Evolutionary conservation across 1,284 basidiomycete species (phyloP).

Genomic region (Abortiporus biennis): DNA sequence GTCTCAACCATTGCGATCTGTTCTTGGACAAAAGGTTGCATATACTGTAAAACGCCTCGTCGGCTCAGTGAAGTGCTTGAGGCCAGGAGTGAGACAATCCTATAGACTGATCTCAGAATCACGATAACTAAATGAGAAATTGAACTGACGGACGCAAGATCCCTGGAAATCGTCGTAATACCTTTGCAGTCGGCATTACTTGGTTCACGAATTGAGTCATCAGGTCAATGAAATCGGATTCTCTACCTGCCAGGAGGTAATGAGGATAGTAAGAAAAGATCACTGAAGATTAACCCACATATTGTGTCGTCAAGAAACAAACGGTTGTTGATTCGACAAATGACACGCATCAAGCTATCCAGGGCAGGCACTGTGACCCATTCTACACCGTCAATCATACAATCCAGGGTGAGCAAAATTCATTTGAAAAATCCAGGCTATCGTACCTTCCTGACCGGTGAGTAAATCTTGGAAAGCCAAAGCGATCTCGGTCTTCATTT

Average conservation of each 20-base stretch:
- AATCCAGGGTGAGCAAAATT: no score
- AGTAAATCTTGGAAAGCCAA: constrained; percentile 24
- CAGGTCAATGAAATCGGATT: constrained; percentile 30
- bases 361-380: constrained; percentile 15
- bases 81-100: no score
- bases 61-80: no score
- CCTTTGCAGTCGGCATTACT: constrained; percentile 23
- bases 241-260: constrained; percentile 20
- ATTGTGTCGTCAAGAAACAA: constrained; percentile 22
- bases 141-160: constrained; percentile 34
- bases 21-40: no score
- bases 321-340: constrained; percentile 20
- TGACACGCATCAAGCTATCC: constrained; percentile 16
- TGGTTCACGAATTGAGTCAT: constrained; percentile 32
- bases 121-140: no score
- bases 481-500: constrained; percentile 28
- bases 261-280: background rate
- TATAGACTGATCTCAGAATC: no score
- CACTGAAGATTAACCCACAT: constrained; percentile 13
- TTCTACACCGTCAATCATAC: no score
- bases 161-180: constrained; percentile 30
- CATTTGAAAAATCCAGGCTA: background rate
- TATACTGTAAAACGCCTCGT: no score
- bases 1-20: no score
- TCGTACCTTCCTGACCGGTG: constrained; percentile 14